Evolutionary conservation across 257 asterid genomes (phyloP).

Genomic region (Solanum ossicruentum): DNA sequence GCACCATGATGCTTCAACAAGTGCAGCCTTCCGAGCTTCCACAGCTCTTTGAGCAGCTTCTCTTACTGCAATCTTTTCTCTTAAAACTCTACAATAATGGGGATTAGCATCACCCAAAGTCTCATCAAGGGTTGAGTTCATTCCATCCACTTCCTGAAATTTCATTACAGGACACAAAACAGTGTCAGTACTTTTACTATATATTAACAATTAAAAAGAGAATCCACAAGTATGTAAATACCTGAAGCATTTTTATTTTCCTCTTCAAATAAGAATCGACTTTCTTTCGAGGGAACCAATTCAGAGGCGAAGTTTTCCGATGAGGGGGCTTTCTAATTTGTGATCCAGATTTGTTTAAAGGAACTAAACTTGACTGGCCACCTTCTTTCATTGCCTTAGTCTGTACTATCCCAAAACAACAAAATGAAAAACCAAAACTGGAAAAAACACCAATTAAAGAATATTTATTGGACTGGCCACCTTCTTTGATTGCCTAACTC

Average conservation of each 20-base stretch:
- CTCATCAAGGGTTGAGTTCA: conserved; percentile 89
- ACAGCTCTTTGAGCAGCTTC: conserved; percentile 90
- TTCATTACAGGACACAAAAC: not conserved
- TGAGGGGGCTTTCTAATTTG: conserved; percentile 86
- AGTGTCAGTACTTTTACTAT: not conserved
- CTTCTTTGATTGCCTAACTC: not conserved
- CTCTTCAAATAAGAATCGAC: conserved; percentile 87
- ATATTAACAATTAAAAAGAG: not conserved
- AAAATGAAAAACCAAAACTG: not conserved
- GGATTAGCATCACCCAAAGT: conserved; percentile 88
- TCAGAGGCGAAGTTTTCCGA: conserved; percentile 71
- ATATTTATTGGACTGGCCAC: not conserved
- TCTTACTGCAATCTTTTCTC: conserved; percentile 83
- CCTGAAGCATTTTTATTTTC: conserved; percentile 87
- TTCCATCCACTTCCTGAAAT: conserved; percentile 77
- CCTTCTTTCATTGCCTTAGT: conserved; percentile 46
- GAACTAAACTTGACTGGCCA: conserved; percentile 34
- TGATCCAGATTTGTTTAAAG: conserved; percentile 58
- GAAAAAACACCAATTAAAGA: not conserved
- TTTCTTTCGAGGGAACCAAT: conserved; percentile 90
- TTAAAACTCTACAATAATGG: conserved; percentile 65
- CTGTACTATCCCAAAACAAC: conserved; percentile 20
- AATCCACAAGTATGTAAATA: conserved; percentile 4
- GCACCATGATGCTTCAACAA: conserved; percentile 98
- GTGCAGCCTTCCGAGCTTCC: conserved; percentile 79